These are phyloP conservation scores for Diplodia mutila DNA, from an alignment of 2,329 filamentous ascomycete genomes.

Conservation along the genomic window DNA sequence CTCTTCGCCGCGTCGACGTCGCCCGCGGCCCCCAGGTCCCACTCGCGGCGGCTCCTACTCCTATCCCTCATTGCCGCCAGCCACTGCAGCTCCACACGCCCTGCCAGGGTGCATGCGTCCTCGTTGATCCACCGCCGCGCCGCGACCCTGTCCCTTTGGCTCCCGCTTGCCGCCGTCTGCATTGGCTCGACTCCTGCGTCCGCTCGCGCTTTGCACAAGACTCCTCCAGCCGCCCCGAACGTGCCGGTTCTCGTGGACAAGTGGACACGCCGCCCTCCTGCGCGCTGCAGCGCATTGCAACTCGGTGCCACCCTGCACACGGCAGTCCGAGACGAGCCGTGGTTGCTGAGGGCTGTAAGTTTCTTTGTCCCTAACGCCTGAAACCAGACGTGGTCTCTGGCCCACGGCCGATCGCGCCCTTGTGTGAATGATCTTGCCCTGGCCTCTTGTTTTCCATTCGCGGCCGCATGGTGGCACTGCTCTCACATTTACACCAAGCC, in stretches of 20 bases:
- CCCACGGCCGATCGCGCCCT: constrained; percentile 15
- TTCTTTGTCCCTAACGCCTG: constrained; percentile 26
- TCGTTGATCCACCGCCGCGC: constrained; percentile 19
- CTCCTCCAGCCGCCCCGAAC: constrained; percentile 11
- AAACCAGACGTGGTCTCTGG: constrained; percentile 25
- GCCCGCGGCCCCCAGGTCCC: background rate
- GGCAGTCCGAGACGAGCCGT: constrained; percentile 26
- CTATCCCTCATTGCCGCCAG: constrained; percentile 25
- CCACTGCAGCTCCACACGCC: constrained; percentile 23
- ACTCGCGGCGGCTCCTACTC: constrained; percentile 22
- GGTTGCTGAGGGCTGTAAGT: constrained; percentile 26
- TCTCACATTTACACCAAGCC: constrained; percentile 22
- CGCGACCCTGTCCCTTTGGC: constrained; percentile 14
- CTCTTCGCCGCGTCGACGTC: constrained; percentile 7
- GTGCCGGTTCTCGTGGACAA: constrained; percentile 17
- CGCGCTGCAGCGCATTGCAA: constrained; percentile 20
- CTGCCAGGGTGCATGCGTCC: constrained; percentile 19
- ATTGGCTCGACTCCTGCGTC: constrained; percentile 18
- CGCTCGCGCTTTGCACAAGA: constrained; percentile 13
- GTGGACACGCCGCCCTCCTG: constrained; percentile 16
- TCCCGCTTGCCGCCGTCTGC: constrained; percentile 18
- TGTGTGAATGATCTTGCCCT: constrained; percentile 22
- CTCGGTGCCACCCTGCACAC: constrained; percentile 15
- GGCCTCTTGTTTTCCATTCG: constrained; percentile 24
- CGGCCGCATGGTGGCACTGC: constrained; percentile 24